Evolutionary conservation across 176 grass and related monocot species (phyloP).

Genomic region (Puccinellia tenuiflora): DNA sequence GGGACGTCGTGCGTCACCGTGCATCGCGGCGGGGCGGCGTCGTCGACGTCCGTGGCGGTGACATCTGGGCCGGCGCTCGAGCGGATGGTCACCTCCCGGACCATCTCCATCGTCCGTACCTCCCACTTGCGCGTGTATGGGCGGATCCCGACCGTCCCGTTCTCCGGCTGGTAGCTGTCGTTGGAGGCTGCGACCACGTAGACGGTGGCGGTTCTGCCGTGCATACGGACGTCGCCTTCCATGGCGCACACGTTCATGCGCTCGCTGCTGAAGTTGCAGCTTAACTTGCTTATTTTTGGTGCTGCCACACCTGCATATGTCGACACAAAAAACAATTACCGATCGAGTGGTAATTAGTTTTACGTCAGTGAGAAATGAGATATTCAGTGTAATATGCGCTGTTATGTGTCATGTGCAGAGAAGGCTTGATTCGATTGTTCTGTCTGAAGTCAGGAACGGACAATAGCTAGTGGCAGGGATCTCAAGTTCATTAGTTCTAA

Average conservation of each 20-base stretch:
- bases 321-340: not conserved
- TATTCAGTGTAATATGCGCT: not conserved
- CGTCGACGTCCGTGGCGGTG: too few species aligned
- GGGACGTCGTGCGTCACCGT: slow-evolving; percentile 31
- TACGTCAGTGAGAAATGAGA: not conserved
- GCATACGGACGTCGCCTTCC: slow-evolving; percentile 58
- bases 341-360: not conserved
- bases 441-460: not conserved
- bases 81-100: slow-evolving; percentile 30
- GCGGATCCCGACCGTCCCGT: slow-evolving; percentile 12
- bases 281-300: slow-evolving; percentile 7
- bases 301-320: not conserved
- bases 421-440: not conserved
- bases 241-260: slow-evolving; percentile 46
- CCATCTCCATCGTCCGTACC: slow-evolving; percentile 12
- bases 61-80: not conserved
- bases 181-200: slow-evolving; percentile 22
- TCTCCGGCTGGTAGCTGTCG: slow-evolving; percentile 1
- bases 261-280: slow-evolving; percentile 32
- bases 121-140: slow-evolving; percentile 65
- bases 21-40: slow-evolving; percentile 15
- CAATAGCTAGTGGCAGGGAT: not conserved
- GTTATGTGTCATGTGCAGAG: not conserved
- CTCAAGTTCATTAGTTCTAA: not conserved
- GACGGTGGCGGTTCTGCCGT: slow-evolving; percentile 32